Base-by-base conservation (phyloP, 2,329 filamentous ascomycete genomes). In the Pezicula radicicola region DNA sequence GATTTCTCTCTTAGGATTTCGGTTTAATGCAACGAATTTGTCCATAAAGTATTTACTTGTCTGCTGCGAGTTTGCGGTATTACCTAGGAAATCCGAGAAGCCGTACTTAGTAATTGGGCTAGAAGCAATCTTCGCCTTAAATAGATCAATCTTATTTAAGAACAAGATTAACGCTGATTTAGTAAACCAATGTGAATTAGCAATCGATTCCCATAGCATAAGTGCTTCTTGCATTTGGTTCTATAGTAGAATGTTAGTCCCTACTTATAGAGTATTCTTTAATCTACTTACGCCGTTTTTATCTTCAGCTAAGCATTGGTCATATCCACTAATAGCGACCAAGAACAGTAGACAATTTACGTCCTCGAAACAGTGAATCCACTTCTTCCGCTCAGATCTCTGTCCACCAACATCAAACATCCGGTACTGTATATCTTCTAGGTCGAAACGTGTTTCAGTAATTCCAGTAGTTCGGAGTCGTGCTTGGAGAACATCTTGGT, bases 401-500 rank as follows among this genome's bases (percentile, higher is more conserved):
- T 89, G 86, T 56, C 86, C 86, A 66, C 86, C 86, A 47, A 89
- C 86, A 65, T 89, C 86, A 71, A 89, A 88, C 86, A 97, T 97
- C 64, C 91, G 88, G 73, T 97, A 97, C 58, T 91, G 96, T 63
- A 97, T 81, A 65, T 92, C 87, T 55, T 91, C 91, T 13, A 96
- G 80, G 68, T 96, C 90, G 70, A 97, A 97, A 56, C 93, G 82
- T 2, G 92, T 96, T 71, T 97, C 93, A 47, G 90, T 97, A 63
- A 97, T 97, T 62, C 93, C 93, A 3, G 94, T 97, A n/a, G 93
- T 97, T 63, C 91, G 83, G 70, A 97, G 73, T 68, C 93, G 83
- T 48, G 92, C 94, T 61, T 93, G 89, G 48, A 97, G 80, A 62
- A 97, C 88, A 73, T 97, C 93, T 72, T 97, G 93, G 69, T 97